A percentile compares a stretch with the other conserved stretches of the same genome.
These are phyloP conservation scores for Neurospora hispaniola DNA, from an alignment of 495 filamentous ascomycete species.

Conservation along the genomic window DNA sequence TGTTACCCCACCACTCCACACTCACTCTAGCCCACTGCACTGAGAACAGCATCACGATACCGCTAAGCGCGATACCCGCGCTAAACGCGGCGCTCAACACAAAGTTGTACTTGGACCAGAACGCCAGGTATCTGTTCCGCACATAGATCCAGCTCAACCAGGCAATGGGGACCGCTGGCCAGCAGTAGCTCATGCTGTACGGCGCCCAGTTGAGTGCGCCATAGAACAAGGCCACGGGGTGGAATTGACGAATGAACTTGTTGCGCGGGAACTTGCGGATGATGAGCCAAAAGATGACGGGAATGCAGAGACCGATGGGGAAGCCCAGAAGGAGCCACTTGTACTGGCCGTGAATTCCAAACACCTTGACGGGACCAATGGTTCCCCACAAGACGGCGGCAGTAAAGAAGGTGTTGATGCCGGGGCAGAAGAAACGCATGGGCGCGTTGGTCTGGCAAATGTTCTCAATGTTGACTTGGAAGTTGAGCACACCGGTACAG, in stretches of 20 bases:
- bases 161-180: conserved; percentile 30
- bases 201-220: conserved; percentile 27
- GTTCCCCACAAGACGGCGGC: conserved; percentile 36
- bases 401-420: conserved; percentile 34
- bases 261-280: conserved; percentile 22
- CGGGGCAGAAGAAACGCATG: conserved; percentile 30
- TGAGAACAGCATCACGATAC: conserved; percentile 32
- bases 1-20: conserved; percentile 35
- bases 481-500: conserved; percentile 30
- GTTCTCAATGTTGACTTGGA: conserved; percentile 27
- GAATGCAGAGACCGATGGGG: conserved; percentile 25
- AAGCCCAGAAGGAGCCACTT: conserved; percentile 26
- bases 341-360: conserved; percentile 28
- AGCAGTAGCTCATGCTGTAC: conserved; percentile 28
- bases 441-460: conserved; percentile 32
- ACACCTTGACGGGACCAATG: conserved; percentile 33
- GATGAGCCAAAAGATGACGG: conserved; percentile 21
- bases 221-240: conserved; percentile 29
- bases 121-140: conserved; percentile 22
- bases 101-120: conserved; percentile 39
- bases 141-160: conserved; percentile 29
- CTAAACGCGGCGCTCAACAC: conserved; percentile 28
- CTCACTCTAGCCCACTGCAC: conserved; percentile 23
- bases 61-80: conserved; percentile 29
- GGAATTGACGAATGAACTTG: conserved; percentile 25